Base-by-base conservation (phyloP, 305 asterid genomes). In the Withania somnifera region DNA sequence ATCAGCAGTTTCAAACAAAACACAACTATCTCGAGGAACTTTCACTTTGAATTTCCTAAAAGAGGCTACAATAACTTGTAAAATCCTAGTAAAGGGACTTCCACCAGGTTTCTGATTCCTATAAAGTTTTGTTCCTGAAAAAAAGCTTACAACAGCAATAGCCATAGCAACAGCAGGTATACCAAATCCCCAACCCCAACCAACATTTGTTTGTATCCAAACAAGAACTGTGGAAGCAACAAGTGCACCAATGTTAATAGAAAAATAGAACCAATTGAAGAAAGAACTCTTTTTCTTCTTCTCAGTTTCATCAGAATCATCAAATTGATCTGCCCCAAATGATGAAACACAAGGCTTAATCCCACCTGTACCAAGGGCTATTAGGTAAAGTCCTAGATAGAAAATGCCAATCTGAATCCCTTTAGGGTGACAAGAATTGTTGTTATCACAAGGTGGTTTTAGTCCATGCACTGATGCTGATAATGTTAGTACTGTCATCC, bases 401-500 rank as follows among this genome's bases (percentile, higher is more conserved):
- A 78, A 82, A 36, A 73, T 22, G 20, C 86, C 89, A 3, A 82
- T 61, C 60, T 90, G 90, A 1, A 82, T 15, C 6, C 77, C 7
- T 0, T 88, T 88, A 0, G 94, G 90, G 36, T 89, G 86, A 77
- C 94, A 90, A 4, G 42, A 77, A 0, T 71, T 76, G 4, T 54
- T 36, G 6, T 36, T 79, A 66, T 71, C 83, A 45, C 94, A 92
- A 7, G 52, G 64, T 3, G 97, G 97, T 64, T 54, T 92, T 34
- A 91, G 85, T 13, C 91, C 91, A 0, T 66, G 88, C n/a, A 89
- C 67, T 0, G 93, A 84, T 11, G 93, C 92, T 0, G 93, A 87
- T 53, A 92, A n/a, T 0, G 97, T 91, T 79, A 92, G 83, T 11
- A 92, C 88, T 10, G 88, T 61, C 93, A 90, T 91, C n/a, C 94